Evolutionary conservation across 2,329 filamentous ascomycete species (phyloP).

Genomic region (Talaromyces sp.): DNA sequence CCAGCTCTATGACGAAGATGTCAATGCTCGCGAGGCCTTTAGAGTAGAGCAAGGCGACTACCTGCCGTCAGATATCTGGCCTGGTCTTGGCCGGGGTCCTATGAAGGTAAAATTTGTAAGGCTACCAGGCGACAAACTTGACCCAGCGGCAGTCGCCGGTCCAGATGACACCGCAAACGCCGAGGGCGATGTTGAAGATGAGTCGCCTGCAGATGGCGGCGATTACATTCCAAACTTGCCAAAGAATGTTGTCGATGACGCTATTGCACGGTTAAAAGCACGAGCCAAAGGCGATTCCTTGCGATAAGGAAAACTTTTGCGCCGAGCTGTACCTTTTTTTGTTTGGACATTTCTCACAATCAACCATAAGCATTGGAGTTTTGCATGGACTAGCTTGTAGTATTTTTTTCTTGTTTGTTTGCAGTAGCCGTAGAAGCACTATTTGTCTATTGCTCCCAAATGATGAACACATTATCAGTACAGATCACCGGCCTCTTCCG

Average conservation of each 20-base stretch:
- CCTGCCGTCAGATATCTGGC: constrained; percentile 83
- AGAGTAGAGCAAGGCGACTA: constrained; percentile 78
- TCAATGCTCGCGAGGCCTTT: constrained; percentile 69
- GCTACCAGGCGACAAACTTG: constrained; percentile 30
- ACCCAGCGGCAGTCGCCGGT: constrained; percentile 16
- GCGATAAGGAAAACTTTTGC: background rate
- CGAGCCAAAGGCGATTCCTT: constrained; percentile 20
- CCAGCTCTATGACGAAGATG: constrained; percentile 68
- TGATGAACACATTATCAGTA: constrained; percentile 30
- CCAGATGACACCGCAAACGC: constrained; percentile 6
- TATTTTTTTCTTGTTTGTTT: background rate
- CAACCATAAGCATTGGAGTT: background rate
- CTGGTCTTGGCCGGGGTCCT: constrained; percentile 58
- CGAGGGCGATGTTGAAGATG: constrained; percentile 6
- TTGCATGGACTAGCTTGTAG: background rate
- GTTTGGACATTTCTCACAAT: background rate
- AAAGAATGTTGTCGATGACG: constrained; percentile 37
- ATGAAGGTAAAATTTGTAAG: constrained; percentile 42
- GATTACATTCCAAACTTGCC: constrained; percentile 40
- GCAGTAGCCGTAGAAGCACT: background rate
- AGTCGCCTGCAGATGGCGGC: constrained; percentile 17
- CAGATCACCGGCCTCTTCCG: constrained; percentile 11
- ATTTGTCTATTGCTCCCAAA: constrained; percentile 14
- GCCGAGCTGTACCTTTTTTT: background rate
- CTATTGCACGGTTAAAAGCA: constrained; percentile 34